Conservation (phyloP, 257 asterid genomes). For the Gynochthodes officinalis region DNA sequence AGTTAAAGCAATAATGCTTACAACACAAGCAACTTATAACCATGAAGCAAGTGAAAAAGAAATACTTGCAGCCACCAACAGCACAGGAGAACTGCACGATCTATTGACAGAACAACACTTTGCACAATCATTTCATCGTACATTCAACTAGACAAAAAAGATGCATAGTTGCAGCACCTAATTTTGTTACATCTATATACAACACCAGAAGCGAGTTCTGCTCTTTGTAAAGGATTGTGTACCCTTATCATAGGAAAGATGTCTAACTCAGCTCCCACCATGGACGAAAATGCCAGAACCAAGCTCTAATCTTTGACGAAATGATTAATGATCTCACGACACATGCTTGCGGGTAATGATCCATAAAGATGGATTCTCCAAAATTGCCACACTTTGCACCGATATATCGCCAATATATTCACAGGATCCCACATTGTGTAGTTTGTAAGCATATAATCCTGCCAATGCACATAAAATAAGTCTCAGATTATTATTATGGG, state of each 20-base stretch:
- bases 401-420: neutral
- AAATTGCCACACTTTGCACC: constrained; percentile 7
- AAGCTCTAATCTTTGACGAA: constrained; percentile 18
- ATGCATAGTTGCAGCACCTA: constrained; percentile 24
- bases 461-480: neutral
- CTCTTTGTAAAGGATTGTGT: constrained; percentile 35
- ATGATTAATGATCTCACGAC: neutral
- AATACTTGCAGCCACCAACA: constrained; percentile 17
- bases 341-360: constrained; percentile 8
- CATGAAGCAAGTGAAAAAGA: constrained; percentile 5
- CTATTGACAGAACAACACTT: constrained; percentile 23
- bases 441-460: neutral
- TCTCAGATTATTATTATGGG: neutral
- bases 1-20: constrained; percentile 22
- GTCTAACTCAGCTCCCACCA: constrained; percentile 37
- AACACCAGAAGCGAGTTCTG: constrained; percentile 32
- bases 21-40: constrained; percentile 17
- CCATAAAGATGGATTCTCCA: constrained; percentile 4
- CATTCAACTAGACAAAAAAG: constrained; percentile 25
- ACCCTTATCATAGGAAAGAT: constrained; percentile 39
- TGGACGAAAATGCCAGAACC: constrained; percentile 16
- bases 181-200: constrained; percentile 28
- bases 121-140: constrained; percentile 31
- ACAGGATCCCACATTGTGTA: neutral
- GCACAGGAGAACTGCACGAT: constrained; percentile 34